These are phyloP conservation scores for Solanum rostratum DNA, from an alignment of 257 asterid species.

Conservation along the genomic window DNA sequence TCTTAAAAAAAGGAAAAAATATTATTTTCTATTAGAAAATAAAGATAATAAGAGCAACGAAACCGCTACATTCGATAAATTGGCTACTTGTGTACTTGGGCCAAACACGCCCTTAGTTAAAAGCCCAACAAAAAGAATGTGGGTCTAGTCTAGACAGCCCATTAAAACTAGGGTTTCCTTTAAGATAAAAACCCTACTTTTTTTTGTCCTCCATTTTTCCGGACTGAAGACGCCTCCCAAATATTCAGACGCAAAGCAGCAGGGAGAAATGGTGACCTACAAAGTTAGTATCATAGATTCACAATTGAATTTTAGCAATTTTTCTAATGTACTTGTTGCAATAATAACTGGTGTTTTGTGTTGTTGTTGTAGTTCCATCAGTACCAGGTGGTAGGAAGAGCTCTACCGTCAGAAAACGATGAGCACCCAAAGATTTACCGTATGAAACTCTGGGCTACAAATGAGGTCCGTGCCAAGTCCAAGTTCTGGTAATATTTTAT, in stretches of 20 bases:
- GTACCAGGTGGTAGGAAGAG: slow-evolving; percentile 93
- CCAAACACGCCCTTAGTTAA: background rate
- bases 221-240: slow-evolving; percentile 9
- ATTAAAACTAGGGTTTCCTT: background rate
- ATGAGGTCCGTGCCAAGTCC: slow-evolving; percentile 90
- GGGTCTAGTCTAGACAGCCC: background rate
- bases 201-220: background rate
- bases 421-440: slow-evolving; percentile 83
- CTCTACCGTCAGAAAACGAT: slow-evolving; percentile 73
- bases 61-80: too few relatives aligned
- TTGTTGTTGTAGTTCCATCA: slow-evolving; percentile 56
- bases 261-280: slow-evolving; percentile 38
- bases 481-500: slow-evolving; percentile 46
- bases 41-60: too few relatives aligned
- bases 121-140: background rate
- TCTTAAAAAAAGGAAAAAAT: too few relatives aligned
- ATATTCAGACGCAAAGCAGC: background rate
- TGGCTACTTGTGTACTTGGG: background rate
- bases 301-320: background rate
- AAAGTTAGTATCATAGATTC: slow-evolving; percentile 9
- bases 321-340: background rate
- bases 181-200: background rate
- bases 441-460: slow-evolving; percentile 94
- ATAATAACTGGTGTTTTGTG: background rate
- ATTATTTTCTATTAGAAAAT: too few relatives aligned